These are phyloP conservation scores for Salix arbutifolia DNA, from an alignment of 345 rosid genomes.

Conservation along the genomic window DNA sequence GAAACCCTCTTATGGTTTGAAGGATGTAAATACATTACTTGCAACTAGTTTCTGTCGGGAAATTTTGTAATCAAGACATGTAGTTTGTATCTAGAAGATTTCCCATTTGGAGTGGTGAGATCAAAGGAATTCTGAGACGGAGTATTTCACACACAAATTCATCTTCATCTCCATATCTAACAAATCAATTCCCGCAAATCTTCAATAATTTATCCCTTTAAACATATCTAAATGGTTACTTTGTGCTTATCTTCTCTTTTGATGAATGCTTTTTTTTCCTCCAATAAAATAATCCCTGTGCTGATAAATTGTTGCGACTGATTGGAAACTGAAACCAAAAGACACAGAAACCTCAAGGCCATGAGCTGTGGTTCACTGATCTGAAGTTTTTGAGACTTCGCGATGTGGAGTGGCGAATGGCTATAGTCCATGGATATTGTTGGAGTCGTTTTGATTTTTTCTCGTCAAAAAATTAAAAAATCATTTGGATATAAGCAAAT, in stretches of 20 bases:
- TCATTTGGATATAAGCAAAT: background rate
- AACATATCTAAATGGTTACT: background rate
- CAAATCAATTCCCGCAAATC: background rate
- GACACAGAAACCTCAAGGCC: background rate
- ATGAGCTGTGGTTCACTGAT: background rate
- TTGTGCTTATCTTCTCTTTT: background rate
- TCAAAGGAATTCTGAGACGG: background rate
- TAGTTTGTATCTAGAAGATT: background rate
- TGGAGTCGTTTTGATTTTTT: background rate
- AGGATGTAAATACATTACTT: background rate
- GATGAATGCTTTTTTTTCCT: too few relatives aligned
- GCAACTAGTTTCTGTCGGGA: background rate
- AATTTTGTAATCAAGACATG: background rate
- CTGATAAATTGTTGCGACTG: background rate
- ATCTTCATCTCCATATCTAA: background rate
- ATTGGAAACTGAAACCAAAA: background rate
- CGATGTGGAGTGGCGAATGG: background rate
- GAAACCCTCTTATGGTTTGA: background rate
- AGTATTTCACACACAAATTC: background rate
- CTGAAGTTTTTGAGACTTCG: background rate
- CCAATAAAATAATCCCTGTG: too few relatives aligned
- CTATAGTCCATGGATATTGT: background rate
- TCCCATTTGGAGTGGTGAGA: background rate
- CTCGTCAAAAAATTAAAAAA: too few relatives aligned
- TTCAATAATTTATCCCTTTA: background rate